Evolutionary conservation across 257 asterid species (phyloP).

Genomic region (Lithospermum erythrorhizon): DNA sequence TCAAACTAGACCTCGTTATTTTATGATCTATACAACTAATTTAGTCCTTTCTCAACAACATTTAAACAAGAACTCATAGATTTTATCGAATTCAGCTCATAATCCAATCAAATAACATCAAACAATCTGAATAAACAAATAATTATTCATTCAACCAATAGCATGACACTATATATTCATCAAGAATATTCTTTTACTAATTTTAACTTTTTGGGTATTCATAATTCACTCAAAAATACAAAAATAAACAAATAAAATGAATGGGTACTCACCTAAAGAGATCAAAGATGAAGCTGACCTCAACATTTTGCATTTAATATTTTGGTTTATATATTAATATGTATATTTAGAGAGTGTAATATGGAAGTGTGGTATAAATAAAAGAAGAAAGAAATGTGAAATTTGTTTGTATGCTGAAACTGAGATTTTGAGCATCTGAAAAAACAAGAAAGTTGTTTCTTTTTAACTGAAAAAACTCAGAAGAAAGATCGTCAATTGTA

Average conservation of each 20-base stretch:
- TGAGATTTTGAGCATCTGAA: too few species aligned
- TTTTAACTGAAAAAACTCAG: too few species aligned
- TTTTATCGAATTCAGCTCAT: not conserved
- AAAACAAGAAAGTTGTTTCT: too few species aligned
- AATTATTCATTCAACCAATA: not conserved
- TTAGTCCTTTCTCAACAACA: not conserved
- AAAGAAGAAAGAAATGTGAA: too few species aligned
- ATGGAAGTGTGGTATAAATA: too few species aligned
- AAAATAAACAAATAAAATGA: not conserved
- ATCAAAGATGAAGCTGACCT: conserved; percentile 2
- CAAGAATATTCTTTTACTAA: not conserved
- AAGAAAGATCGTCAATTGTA: too few species aligned
- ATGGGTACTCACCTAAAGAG: conserved; percentile 1
- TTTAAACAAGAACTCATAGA: too few species aligned
- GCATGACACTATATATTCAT: not conserved
- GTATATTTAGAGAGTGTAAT: too few species aligned
- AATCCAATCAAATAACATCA: not conserved
- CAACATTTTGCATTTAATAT: not conserved
- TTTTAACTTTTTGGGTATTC: not conserved
- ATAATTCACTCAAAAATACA: not conserved
- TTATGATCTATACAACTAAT: not conserved
- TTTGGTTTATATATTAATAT: too few species aligned
- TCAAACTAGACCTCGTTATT: not conserved
- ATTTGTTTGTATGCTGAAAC: too few species aligned
- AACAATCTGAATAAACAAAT: too few species aligned